Evolutionary conservation across 495 filamentous ascomycete genomes (phyloP).

Genomic region (Aspergillus homomorphus): DNA sequence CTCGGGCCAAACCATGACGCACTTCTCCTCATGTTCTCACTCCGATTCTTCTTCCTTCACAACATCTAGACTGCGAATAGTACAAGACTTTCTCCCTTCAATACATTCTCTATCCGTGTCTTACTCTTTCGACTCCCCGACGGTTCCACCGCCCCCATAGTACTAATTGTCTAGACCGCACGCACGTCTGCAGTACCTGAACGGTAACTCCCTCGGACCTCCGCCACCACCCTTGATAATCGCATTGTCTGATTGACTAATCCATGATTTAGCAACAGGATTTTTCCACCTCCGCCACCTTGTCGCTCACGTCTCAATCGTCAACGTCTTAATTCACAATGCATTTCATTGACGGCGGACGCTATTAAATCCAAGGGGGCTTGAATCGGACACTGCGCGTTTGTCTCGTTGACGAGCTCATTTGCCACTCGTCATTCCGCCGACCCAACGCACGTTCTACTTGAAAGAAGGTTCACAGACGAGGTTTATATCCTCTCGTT

Average conservation of each 20-base stretch:
- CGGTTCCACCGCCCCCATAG: conserved; percentile 14
- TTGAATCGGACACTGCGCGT: conserved; percentile 11
- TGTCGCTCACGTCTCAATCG: background rate
- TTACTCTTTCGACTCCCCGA: conserved; percentile 1
- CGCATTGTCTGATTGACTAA: conserved; percentile 2
- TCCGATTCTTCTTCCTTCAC: conserved; percentile 32
- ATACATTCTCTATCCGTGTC: conserved; percentile 4
- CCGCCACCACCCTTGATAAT: conserved; percentile 2
- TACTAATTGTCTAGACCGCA: background rate
- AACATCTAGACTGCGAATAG: conserved; percentile 13
- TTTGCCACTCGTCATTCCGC: conserved; percentile 9
- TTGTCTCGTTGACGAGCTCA: conserved; percentile 10
- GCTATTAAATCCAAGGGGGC: conserved; percentile 4
- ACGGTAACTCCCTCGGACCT: background rate
- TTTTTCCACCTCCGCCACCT: background rate
- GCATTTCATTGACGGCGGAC: background rate
- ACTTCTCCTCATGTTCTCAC: conserved; percentile 29
- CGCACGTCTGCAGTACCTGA: conserved; percentile 4
- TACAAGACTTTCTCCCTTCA: conserved; percentile 3
- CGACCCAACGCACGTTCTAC: too few species aligned
- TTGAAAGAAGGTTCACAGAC: background rate
- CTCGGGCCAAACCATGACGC: conserved; percentile 44
- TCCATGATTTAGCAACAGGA: conserved; percentile 3
- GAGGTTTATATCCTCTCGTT: background rate
- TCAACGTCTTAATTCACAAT: background rate